phyloP scores from a whole-genome alignment of 2,329 filamentous ascomycete genomes.

The Fusarium anthophilum region DNA sequence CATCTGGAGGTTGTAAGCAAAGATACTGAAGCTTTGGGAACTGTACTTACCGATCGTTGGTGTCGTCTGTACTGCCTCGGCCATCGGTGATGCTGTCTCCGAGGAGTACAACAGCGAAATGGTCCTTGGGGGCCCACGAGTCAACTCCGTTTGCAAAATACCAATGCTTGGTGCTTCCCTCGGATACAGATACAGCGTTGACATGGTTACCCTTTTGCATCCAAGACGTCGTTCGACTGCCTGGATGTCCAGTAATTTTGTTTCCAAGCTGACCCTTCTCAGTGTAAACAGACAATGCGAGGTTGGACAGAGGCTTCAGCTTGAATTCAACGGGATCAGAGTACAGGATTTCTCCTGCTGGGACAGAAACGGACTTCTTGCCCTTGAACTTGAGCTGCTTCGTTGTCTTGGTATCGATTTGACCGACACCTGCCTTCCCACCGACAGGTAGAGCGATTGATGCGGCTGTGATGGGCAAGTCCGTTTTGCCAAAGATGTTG shows the following conservation, averaged over 20 bases:
- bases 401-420: conserved; percentile 7
- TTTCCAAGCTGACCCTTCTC: conserved; percentile 19
- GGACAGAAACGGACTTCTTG: conserved; percentile 5
- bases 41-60: conserved; percentile 8
- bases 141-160: conserved; percentile 26
- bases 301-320: conserved; percentile 10
- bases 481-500: conserved; percentile 26
- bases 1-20: neutral
- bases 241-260: conserved; percentile 27
- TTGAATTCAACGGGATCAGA: conserved; percentile 25
- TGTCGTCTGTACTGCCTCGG: conserved; percentile 26
- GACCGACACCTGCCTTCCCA: conserved; percentile 13
- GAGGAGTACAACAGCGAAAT: conserved; percentile 23
- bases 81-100: conserved; percentile 32
- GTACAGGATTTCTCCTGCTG: conserved; percentile 5
- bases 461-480: conserved; percentile 15
- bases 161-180: conserved; percentile 25
- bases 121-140: conserved; percentile 8
- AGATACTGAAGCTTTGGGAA: fast-evolving
- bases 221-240: conserved; percentile 30
- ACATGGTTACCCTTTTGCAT: conserved; percentile 23
- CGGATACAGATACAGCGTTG: conserved; percentile 19
- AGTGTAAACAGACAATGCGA: conserved; percentile 20
- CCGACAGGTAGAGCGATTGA: conserved; percentile 3
- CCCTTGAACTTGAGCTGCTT: conserved; percentile 15